Conservation (phyloP, 169 alveolate species). For the Cryptosporidium muris region DNA sequence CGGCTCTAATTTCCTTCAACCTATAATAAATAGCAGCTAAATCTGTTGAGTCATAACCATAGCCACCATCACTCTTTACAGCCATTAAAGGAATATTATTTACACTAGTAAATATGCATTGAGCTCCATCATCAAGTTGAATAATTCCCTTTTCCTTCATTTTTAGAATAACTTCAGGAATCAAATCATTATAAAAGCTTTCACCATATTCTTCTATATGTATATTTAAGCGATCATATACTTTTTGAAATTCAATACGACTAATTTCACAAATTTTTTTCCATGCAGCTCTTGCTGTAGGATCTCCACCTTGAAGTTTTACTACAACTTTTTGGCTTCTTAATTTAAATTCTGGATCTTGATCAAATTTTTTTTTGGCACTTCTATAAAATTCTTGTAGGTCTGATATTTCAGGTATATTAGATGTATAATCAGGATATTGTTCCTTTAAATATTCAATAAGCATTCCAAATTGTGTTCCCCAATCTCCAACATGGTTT, state of each 20-base stretch:
- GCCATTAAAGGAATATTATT: constrained; percentile 90
- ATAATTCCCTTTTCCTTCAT: constrained; percentile 83
- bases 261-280: constrained; percentile 89
- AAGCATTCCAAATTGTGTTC: constrained; percentile 99
- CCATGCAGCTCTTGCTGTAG: constrained; percentile 86
- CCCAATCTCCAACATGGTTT: constrained; percentile 99
- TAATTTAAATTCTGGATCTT: constrained; percentile 87
- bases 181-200: constrained; percentile 91
- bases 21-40: constrained; percentile 93
- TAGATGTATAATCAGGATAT: constrained; percentile 90
- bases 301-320: constrained; percentile 87
- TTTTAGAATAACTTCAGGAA: constrained; percentile 84
- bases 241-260: constrained; percentile 84
- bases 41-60: constrained; percentile 98
- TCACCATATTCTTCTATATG: constrained; percentile 92
- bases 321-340: constrained; percentile 86
- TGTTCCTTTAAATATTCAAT: constrained; percentile 88
- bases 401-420: constrained; percentile 92
- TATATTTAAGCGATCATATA: constrained; percentile 88
- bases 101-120: constrained; percentile 87
- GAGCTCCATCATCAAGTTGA: constrained; percentile 92
- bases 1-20: constrained; percentile 79
- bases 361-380: constrained; percentile 91
- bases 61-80: constrained; percentile 98
- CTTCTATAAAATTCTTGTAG: constrained; percentile 93